A percentile compares a stretch with the other conserved stretches of the same genome.
These are phyloP conservation scores for Hygrocybe punicea DNA, from an alignment of 768 basidiomycete genomes.

Conservation along the genomic window DNA sequence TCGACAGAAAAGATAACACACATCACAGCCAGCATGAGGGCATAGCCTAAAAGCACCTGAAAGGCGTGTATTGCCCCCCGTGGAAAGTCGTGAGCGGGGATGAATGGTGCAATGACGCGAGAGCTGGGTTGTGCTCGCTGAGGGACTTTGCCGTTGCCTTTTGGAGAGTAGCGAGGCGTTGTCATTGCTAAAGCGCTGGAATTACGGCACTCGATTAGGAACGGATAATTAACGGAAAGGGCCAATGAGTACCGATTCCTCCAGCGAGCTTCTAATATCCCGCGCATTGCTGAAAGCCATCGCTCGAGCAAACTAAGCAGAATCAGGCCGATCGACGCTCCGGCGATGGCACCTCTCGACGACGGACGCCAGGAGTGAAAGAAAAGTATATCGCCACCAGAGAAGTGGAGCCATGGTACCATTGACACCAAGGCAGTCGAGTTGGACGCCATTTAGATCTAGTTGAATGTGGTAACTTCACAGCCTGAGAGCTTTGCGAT, in stretches of 20 bases:
- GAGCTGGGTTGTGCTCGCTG: not conserved
- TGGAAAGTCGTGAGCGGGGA: slow-evolving; percentile 60
- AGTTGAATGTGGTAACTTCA: slow-evolving; percentile 4
- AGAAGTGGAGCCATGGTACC: slow-evolving; percentile 70
- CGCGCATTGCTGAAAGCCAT: slow-evolving; percentile 57
- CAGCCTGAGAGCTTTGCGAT: too few species aligned
- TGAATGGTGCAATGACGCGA: slow-evolving; percentile 60
- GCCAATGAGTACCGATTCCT: slow-evolving; percentile 44
- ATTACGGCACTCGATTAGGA: not conserved
- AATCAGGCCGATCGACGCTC: slow-evolving; percentile 70
- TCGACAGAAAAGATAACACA: slow-evolving; percentile 41
- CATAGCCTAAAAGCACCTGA: slow-evolving; percentile 61
- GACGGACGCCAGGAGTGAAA: slow-evolving; percentile 69
- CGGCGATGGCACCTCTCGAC: slow-evolving; percentile 66
- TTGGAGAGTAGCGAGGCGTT: slow-evolving; percentile 8
- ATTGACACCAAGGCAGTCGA: slow-evolving; percentile 38
- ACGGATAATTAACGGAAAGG: not conserved
- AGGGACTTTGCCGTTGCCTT: not conserved
- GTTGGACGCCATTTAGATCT: slow-evolving; percentile 9
- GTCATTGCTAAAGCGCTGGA: not conserved
- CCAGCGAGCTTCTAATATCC: slow-evolving; percentile 57
- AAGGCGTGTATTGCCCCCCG: slow-evolving; percentile 64
- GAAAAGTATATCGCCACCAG: slow-evolving; percentile 57
- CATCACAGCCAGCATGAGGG: slow-evolving; percentile 82
- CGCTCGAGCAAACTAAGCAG: slow-evolving; percentile 68